Base-by-base conservation (phyloP, 2,329 filamentous ascomycete genomes). In the Basipetospora sp. region DNA sequence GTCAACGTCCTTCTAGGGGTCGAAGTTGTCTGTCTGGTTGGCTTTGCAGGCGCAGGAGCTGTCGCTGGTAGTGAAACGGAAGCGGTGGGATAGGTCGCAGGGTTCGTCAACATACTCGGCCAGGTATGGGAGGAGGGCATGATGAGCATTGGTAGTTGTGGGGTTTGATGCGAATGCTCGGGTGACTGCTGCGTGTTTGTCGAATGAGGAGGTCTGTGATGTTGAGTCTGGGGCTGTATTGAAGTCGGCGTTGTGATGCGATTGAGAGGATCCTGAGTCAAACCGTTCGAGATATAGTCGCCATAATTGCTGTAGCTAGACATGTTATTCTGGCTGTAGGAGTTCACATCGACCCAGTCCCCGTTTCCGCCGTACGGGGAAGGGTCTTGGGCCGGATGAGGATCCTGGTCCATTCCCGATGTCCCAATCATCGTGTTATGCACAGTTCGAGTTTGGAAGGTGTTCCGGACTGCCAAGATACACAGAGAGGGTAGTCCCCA, bases 1-100 rank as follows among this genome's bases (percentile, higher is more conserved):
- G 86, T 94, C 48, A 98, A 65, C 2, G 88, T 96, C 59, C 85
- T 85, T 48, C 86, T 71, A 4, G 83, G 81, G 34, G 80, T 82
- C 34, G 54, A 71, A 38, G 31, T 34, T 10, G 19, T 29, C 15
- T 28, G 17, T 5, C 37, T 19, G 15, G 20, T 20, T 5, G 38
- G 29, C 41, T 35, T 41, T 18, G 34, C 13, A 15, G 20, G 8
- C 14, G 34, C 10, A 15, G 33, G 29, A 15, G 28, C 15, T 14
- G 38, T 31, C 5, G 38, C 38, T n/a, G 76, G 69, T 41, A 81
- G 67, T 28, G 73, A 60, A 36, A 74, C 55, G 11, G 70, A 66
- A 30, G 72, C 64, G 29, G 76, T 67, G 31, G 74, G 67, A 50
- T 74, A 84, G 46, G 58, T 72, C 31, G 71, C 65, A 31, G 81